Evolutionary conservation across 1,284 basidiomycete genomes (phyloP).

Genomic region (Rhodotorula sp.): DNA sequence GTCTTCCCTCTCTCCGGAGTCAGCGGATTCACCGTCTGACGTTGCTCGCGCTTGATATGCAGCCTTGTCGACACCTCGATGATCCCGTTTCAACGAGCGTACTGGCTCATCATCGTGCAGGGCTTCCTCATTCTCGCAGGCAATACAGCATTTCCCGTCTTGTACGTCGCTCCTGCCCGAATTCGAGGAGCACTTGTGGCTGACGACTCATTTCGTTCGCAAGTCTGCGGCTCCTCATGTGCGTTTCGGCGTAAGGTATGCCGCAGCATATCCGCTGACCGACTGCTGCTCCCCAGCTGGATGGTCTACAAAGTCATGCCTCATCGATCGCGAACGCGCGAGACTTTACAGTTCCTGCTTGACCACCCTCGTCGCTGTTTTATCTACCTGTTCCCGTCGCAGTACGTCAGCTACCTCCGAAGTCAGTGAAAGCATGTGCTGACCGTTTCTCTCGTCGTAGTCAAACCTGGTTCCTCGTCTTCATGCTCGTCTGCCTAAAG

Average conservation of each 20-base stretch:
- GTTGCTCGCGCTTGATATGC: neutral
- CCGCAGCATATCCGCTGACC: constrained; percentile 40
- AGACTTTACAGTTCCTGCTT: constrained; percentile 85
- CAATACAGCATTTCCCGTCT: constrained; percentile 70
- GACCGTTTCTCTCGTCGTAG: constrained; percentile 3
- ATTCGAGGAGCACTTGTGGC: no score
- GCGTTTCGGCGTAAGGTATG: neutral
- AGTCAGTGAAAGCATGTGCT: neutral
- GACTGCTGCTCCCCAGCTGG: constrained; percentile 63
- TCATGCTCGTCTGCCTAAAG: constrained; percentile 67
- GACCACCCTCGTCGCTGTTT: constrained; percentile 93
- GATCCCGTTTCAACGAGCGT: constrained; percentile 84
- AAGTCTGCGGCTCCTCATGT: constrained; percentile 56
- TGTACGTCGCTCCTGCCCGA: constrained; percentile 57
- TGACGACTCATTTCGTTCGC: no score
- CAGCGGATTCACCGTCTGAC: neutral
- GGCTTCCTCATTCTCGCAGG: constrained; percentile 76
- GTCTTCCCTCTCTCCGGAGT: neutral
- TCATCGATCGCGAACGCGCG: constrained; percentile 61
- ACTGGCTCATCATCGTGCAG: constrained; percentile 67
- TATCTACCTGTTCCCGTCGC: constrained; percentile 89
- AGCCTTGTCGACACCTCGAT: constrained; percentile 80
- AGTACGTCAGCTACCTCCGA: constrained; percentile 46
- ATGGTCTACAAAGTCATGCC: constrained; percentile 64
- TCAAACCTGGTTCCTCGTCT: constrained; percentile 88